These are phyloP conservation scores for Escallonia herrerae DNA, from an alignment of 129 eudicot species.

Conservation along the genomic window DNA sequence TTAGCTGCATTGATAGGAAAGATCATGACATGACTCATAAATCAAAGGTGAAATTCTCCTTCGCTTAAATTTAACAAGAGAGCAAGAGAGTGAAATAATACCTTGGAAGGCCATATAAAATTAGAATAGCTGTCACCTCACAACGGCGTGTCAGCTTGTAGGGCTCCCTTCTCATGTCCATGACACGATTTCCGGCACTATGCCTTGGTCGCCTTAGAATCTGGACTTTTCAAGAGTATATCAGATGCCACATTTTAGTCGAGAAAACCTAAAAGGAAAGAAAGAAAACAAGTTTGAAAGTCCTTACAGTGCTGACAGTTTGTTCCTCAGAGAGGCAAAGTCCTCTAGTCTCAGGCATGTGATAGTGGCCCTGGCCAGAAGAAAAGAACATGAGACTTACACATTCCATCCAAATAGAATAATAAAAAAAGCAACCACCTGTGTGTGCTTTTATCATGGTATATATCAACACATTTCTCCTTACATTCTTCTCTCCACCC, in stretches of 20 bases:
- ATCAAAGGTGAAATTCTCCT: background rate
- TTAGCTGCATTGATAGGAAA: background rate
- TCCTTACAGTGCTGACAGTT: constrained; percentile 63
- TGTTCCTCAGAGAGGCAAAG: constrained; percentile 84
- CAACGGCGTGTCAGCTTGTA: constrained; percentile 59
- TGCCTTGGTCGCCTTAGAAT: constrained; percentile 47
- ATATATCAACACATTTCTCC: constrained; percentile 3
- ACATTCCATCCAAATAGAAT: background rate
- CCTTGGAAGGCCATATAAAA: constrained; percentile 88
- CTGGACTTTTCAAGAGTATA: constrained; percentile 17
- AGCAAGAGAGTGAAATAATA: constrained; percentile 13
- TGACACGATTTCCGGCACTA: constrained; percentile 50
- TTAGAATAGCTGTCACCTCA: constrained; percentile 85
- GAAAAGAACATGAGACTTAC: constrained; percentile 4
- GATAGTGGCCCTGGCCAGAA: constrained; percentile 64
- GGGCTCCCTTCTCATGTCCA: constrained; percentile 59
- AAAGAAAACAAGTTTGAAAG: background rate
- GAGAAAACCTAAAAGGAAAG: background rate
- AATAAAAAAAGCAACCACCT: background rate
- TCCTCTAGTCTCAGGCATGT: constrained; percentile 88
- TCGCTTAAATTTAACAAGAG: background rate
- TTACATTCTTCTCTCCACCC: constrained; percentile 76
- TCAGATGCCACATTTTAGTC: background rate
- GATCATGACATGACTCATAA: background rate
- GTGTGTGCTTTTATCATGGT: background rate